A percentile compares a stretch with the other conserved stretches of the same genome.
Conservation (phyloP, 306 rosid genomes). For the Ormosia semicastrata region DNA sequence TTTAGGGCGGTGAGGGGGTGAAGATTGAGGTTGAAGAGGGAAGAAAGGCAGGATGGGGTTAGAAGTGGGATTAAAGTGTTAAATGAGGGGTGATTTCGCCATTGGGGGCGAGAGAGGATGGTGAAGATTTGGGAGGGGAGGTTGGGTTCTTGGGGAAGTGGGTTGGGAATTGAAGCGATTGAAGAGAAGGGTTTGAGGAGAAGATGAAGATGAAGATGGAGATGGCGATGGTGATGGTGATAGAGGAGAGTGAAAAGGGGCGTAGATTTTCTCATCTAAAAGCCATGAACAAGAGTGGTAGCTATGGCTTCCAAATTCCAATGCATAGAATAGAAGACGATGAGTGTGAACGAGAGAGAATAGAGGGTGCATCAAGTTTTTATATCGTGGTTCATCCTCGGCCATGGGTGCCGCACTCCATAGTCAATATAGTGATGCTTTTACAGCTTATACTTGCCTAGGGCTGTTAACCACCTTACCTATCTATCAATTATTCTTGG, state of each 20-base stretch:
- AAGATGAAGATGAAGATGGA: background rate
- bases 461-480: too few relatives aligned
- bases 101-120: constrained; percentile 59
- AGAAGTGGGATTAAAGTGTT: constrained; percentile 47
- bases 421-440: too few relatives aligned
- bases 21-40: constrained; percentile 54
- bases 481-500: too few relatives aligned
- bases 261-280: constrained; percentile 43
- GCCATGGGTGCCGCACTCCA: background rate
- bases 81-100: constrained; percentile 62
- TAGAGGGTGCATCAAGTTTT: too few relatives aligned
- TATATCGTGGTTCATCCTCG: background rate
- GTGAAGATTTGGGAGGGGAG: constrained; percentile 50
- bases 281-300: constrained; percentile 19
- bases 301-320: background rate
- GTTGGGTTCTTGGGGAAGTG: constrained; percentile 22
- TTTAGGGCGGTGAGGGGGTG: constrained; percentile 60
- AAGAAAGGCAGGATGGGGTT: constrained; percentile 53
- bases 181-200: constrained; percentile 41
- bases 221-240: constrained; percentile 20
- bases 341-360: background rate
- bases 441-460: too few relatives aligned
- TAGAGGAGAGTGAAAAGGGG: constrained; percentile 32
- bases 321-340: background rate
- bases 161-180: constrained; percentile 29